Conservation (phyloP, 1,284 basidiomycete species). For the Fomitopsis schrenkii region DNA sequence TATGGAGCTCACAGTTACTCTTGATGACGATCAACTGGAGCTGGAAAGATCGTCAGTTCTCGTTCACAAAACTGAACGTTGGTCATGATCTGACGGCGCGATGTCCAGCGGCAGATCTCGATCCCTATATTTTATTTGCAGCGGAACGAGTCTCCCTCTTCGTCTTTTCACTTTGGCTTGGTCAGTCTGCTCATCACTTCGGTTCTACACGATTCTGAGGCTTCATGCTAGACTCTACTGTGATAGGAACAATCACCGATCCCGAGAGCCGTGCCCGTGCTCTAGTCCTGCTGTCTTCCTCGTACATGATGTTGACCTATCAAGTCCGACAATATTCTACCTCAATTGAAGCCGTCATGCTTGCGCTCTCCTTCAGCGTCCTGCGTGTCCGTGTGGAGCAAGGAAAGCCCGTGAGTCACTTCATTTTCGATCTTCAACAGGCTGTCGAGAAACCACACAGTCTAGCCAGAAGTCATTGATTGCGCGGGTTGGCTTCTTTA, state of each 20-base stretch:
- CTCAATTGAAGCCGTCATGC: slow-evolving; percentile 30
- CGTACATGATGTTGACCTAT: slow-evolving; percentile 34
- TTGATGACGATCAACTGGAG: slow-evolving; percentile 17
- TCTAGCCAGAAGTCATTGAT: too few species aligned
- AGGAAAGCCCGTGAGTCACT: neutral
- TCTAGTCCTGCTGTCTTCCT: slow-evolving; percentile 33
- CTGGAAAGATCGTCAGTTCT: slow-evolving; percentile 16
- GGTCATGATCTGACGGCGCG: neutral
- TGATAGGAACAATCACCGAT: slow-evolving; percentile 22
- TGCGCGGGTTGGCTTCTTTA: neutral
- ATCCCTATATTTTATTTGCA: neutral
- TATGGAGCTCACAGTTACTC: slow-evolving; percentile 31
- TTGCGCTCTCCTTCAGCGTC: slow-evolving; percentile 28
- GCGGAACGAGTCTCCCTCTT: too few species aligned
- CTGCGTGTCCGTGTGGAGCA: neutral
- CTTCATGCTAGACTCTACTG: slow-evolving; percentile 25
- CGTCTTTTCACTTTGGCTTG: too few species aligned
- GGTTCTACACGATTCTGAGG: neutral
- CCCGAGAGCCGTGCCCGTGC: slow-evolving; percentile 17
- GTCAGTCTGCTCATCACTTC: too few species aligned
- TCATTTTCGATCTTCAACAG: too few species aligned
- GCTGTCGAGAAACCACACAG: neutral
- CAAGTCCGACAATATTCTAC: slow-evolving; percentile 40
- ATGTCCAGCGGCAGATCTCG: neutral
- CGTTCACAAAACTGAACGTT: neutral